Percentiles rank a stretch among this genome's conserved stretches.
Conservation (phyloP, 2,329 filamentous ascomycete species). For the Paecilomyces sp. region DNA sequence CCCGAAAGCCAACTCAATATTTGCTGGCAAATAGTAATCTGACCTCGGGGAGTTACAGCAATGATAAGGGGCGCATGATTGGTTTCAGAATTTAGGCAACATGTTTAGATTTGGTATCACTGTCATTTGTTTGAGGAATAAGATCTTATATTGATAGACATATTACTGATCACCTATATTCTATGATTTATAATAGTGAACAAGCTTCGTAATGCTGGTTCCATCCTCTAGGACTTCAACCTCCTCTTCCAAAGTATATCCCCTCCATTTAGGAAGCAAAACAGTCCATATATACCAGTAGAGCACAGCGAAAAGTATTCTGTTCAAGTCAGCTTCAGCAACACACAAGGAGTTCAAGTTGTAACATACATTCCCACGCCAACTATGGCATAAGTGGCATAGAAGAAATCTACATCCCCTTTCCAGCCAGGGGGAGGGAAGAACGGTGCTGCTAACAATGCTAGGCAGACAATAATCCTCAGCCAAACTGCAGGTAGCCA, state of each 20-base stretch:
- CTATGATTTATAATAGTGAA: constrained; percentile 16
- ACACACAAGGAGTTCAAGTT: not conserved
- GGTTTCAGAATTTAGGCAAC: not conserved
- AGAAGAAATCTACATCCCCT: constrained; percentile 41
- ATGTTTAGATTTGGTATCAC: not conserved
- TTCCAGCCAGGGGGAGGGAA: constrained; percentile 49
- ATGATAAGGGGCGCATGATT: not conserved
- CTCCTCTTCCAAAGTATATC: constrained; percentile 58
- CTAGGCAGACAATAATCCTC: constrained; percentile 47
- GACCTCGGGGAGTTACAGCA: not conserved
- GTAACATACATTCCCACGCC: constrained; percentile 39
- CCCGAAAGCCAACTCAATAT: not conserved
- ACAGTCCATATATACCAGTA: constrained; percentile 67
- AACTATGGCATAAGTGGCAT: constrained; percentile 48
- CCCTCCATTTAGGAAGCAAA: constrained; percentile 51
- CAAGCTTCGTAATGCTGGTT: constrained; percentile 56
- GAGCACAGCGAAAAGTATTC: constrained; percentile 49
- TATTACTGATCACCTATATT: not conserved
- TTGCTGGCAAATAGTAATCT: not conserved
- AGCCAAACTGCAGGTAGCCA: constrained; percentile 56
- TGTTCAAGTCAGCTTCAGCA: constrained; percentile 18
- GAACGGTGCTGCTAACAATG: constrained; percentile 55
- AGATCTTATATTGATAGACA: not conserved
- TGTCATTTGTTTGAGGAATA: not conserved
- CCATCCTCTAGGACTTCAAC: constrained; percentile 57